Percentiles rank a stretch among this genome's conserved stretches.
phyloP scores from a whole-genome alignment of 2,329 filamentous ascomycete genomes.

The Daldinia eschscholtzii region DNA sequence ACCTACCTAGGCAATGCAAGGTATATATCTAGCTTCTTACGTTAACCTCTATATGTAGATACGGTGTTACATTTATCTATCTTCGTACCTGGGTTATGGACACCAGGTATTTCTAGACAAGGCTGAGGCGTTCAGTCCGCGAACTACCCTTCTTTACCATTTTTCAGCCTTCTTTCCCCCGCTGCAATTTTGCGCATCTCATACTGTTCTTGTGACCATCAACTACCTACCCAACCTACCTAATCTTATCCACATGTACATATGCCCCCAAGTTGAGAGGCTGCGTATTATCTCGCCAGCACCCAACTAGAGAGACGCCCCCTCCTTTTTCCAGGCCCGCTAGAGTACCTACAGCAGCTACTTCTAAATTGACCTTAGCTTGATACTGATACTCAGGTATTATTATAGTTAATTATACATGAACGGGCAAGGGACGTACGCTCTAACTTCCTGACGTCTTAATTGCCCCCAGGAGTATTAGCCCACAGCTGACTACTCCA shows the following conservation, averaged over 20 bases:
- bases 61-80: conserved; percentile 6
- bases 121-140: conserved; percentile 32
- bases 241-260: conserved; percentile 23
- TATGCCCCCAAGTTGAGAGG: conserved; percentile 15
- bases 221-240: conserved; percentile 1
- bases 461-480: conserved; percentile 18
- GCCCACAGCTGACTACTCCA: conserved; percentile 23
- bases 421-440: conserved; percentile 11
- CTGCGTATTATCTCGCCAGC: not conserved
- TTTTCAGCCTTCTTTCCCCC: conserved; percentile 10
- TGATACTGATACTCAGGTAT: not conserved
- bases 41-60: conserved; percentile 1
- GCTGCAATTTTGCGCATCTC: conserved; percentile 2
- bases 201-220: conserved; percentile 24
- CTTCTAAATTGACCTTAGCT: conserved; percentile 18
- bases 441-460: conserved; percentile 16
- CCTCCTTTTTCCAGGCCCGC: conserved; percentile 10
- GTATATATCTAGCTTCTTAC: conserved; percentile 1
- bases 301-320: conserved; percentile 25
- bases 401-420: conserved; percentile 22
- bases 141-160: conserved; percentile 19
- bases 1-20: not conserved
- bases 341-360: conserved; percentile 17
- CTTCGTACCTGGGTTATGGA: not conserved
- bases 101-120: conserved; percentile 17